Conservation (phyloP, 2,329 filamentous ascomycete genomes). For the Stagonosporopsis rhizophila region DNA sequence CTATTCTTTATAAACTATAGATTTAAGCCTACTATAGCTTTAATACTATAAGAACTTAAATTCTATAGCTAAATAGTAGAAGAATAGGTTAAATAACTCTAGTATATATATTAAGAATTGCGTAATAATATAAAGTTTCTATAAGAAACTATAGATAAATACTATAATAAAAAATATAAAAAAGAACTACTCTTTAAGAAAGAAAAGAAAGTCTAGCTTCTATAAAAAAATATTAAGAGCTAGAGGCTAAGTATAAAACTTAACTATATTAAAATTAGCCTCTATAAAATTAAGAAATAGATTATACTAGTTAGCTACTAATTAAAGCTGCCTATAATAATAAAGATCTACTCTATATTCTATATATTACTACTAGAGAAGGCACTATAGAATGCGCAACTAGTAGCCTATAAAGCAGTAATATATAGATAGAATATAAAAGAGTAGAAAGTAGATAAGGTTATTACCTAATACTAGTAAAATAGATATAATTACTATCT, state of each 20-base stretch:
- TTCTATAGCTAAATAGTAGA: neutral
- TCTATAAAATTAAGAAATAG: neutral
- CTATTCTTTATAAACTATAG: neutral
- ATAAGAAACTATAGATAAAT: slow-evolving; percentile 5
- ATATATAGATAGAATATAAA: neutral
- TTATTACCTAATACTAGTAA: neutral
- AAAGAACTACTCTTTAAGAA: neutral
- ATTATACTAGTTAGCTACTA: neutral
- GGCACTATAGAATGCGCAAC: neutral
- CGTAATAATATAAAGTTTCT: neutral
- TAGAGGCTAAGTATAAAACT: slow-evolving; percentile 1
- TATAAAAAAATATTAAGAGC: slow-evolving; percentile 14
- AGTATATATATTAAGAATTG: neutral
- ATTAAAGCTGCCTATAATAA: neutral
- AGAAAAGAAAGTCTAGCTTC: slow-evolving; percentile 13
- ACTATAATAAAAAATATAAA: slow-evolving; percentile 16
- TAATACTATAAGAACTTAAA: neutral
- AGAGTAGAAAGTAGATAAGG: slow-evolving; percentile 1
- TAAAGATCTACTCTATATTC: neutral
- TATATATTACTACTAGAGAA: neutral
- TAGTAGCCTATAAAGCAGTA: neutral
- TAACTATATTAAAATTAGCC: neutral
- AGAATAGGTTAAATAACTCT: neutral
- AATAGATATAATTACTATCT: slow-evolving; percentile 12
- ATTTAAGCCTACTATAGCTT: neutral